Base-by-base conservation (phyloP, 345 rosid species). In the Syzygium oleosum region DNA sequence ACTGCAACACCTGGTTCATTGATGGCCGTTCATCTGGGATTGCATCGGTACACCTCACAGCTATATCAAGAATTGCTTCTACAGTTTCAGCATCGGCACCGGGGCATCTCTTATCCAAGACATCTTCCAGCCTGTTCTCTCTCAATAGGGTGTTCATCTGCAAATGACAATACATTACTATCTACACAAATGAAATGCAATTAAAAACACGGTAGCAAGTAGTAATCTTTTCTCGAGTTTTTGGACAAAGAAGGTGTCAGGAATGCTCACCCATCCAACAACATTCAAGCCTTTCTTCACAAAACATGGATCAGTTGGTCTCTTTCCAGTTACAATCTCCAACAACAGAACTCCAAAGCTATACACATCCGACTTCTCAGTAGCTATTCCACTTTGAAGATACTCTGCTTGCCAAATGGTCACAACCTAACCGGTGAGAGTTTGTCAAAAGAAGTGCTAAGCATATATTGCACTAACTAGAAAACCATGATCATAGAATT, bases 291-390 rank as follows among this genome's bases (percentile, higher is more conserved):
- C 99, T 90, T 93, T 92, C 89, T 94, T 93, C 34, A 95, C 96
- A 79, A 97, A 95, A 22, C 92, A 84, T 11, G 97, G 93, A 91
- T 97, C 99, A 29, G 99, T 96, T 8, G 99, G 99, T 85, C 99
- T 93, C 88, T 95, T 96, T 31, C 99, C 99, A 0, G 98, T 96
- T 12, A 97, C 95, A 14, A 96, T 95, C 93, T 97, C 99, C 15
- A 97, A 93, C 91, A 97, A 87, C 84, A 97, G 96, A 92, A 97
- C 99, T 88, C 99, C 99, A 87, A 97, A 97, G 94, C 99, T 97
- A 86, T 97, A 97, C 7, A 97, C 99, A 89, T 97, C 99, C 0
- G 99, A 94, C 88, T 97, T 97, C 92, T 95, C 98, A 0, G 99
- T 95, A 29, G 99, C 99, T 87, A 94, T 94, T 84, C 99, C 99